Percentiles rank a stretch among this genome's conserved stretches.
phyloP scores from a whole-genome alignment of 1,284 basidiomycete species.

The Microbotryomycetes sp. region DNA sequence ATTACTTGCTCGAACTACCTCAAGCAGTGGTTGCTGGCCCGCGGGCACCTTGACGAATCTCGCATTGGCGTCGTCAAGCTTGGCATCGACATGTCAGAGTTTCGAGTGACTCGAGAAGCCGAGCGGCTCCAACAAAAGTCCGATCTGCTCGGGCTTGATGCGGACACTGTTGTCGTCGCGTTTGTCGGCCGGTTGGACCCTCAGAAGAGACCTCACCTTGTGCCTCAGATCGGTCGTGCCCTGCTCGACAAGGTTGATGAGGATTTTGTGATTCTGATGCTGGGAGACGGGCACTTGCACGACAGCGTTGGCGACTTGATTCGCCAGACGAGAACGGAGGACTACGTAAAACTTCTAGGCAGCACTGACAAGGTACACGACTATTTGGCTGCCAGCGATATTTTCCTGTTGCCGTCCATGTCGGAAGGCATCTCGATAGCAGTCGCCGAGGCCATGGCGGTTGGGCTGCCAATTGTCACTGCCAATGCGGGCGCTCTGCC shows the following conservation, averaged over 20 bases:
- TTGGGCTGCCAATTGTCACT: constrained; percentile 27
- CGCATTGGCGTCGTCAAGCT: constrained; percentile 34
- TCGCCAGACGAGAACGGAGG: background rate
- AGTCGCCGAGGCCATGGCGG: constrained; percentile 32
- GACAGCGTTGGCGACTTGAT: background rate
- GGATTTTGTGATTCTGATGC: constrained; percentile 28
- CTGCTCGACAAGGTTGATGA: constrained; percentile 12
- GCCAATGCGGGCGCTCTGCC: constrained; percentile 26
- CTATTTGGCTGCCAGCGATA: constrained; percentile 19
- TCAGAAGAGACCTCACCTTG: constrained; percentile 25
- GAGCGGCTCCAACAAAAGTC: constrained; percentile 11
- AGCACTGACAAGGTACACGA: constrained; percentile 8
- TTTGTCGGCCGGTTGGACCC: constrained; percentile 30
- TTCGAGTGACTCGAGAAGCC: background rate
- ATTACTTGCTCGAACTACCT: constrained; percentile 32
- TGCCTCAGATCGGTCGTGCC: constrained; percentile 20
- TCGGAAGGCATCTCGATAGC: constrained; percentile 32
- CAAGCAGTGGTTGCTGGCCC: constrained; percentile 20
- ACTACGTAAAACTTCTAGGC: constrained; percentile 18
- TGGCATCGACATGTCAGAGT: constrained; percentile 25
- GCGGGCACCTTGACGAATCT: constrained; percentile 17
- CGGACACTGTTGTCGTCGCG: constrained; percentile 17
- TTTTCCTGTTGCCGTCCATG: constrained; percentile 29
- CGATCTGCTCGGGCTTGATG: constrained; percentile 11
- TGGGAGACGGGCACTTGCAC: constrained; percentile 23